A percentile compares a stretch with the other conserved stretches of the same genome.
Conservation (phyloP, 768 basidiomycete genomes). For the Cystofilobasidium ferigula region DNA sequence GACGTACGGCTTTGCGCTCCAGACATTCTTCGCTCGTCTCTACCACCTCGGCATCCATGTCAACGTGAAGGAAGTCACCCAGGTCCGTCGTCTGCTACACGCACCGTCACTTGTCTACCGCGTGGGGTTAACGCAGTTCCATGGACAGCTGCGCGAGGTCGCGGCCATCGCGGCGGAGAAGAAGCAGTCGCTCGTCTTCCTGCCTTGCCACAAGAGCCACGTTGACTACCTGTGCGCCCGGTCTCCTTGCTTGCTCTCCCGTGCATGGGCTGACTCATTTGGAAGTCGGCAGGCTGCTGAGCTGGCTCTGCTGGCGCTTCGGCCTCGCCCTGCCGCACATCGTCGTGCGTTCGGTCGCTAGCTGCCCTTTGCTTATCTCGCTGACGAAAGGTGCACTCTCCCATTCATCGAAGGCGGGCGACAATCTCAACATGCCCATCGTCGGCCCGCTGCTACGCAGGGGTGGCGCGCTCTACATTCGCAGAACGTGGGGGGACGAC, state of each 20-base stretch:
- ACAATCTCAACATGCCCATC: conserved; percentile 32
- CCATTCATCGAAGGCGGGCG: conserved; percentile 24
- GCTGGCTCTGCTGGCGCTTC: conserved; percentile 27
- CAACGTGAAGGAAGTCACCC: background rate
- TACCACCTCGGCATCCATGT: conserved; percentile 15
- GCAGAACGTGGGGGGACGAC: conserved; percentile 18
- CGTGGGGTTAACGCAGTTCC: no score
- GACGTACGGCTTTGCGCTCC: conserved; percentile 13
- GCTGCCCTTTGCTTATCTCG: no score
- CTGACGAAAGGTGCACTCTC: background rate
- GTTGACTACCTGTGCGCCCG: conserved; percentile 25
- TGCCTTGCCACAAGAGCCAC: conserved; percentile 32
- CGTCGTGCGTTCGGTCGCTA: conserved; percentile 24
- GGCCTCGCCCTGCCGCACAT: conserved; percentile 31
- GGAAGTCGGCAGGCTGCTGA: background rate
- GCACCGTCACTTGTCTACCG: background rate
- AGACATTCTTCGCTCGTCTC: conserved; percentile 13
- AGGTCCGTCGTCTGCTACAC: conserved; percentile 2
- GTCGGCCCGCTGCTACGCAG: conserved; percentile 27
- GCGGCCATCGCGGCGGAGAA: conserved; percentile 26
- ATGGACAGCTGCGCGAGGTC: conserved; percentile 27
- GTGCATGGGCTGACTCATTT: no score
- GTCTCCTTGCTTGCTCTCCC: no score
- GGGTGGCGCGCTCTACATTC: conserved; percentile 31
- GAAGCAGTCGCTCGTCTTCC: conserved; percentile 29